Evolutionary conservation across 2,329 filamentous ascomycete genomes (phyloP).

Genomic region (Talaromyces sp.): DNA sequence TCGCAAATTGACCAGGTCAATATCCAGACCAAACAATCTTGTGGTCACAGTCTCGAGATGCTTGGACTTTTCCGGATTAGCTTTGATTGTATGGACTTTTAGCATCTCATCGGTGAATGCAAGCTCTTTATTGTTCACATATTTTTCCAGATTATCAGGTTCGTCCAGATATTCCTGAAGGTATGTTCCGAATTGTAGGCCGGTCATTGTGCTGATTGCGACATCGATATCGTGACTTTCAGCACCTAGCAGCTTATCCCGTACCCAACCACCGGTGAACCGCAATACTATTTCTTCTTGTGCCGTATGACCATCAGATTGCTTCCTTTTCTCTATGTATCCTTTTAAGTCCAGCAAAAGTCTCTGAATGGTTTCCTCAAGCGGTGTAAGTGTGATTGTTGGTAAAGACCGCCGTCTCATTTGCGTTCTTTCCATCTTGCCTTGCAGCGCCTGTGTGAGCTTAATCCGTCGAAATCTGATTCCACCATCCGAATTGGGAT

Average conservation of each 20-base stretch:
- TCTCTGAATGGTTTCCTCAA: slow-evolving; percentile 70
- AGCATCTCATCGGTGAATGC: slow-evolving; percentile 66
- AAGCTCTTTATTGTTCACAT: slow-evolving; percentile 44
- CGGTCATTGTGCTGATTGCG: slow-evolving; percentile 51
- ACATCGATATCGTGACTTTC: slow-evolving; percentile 52
- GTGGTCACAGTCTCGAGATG: slow-evolving; percentile 90
- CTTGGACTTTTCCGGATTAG: slow-evolving; percentile 95
- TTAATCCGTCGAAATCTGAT: slow-evolving; percentile 37
- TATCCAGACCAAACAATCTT: slow-evolving; percentile 78
- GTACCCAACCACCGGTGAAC: slow-evolving; percentile 53
- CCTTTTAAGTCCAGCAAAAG: slow-evolving; percentile 79
- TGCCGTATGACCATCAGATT: slow-evolving; percentile 12
- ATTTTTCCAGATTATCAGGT: slow-evolving; percentile 42
- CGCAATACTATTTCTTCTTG: slow-evolving; percentile 50
- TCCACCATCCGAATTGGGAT: slow-evolving; percentile 27
- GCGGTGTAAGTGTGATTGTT: slow-evolving; percentile 61
- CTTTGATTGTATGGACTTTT: slow-evolving; percentile 80
- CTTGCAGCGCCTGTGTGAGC: slow-evolving; percentile 18
- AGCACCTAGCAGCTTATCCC: slow-evolving; percentile 50
- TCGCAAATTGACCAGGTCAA: slow-evolving; percentile 91
- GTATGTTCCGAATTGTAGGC: slow-evolving; percentile 46
- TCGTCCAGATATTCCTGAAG: slow-evolving; percentile 46
- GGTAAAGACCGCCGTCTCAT: slow-evolving; percentile 24
- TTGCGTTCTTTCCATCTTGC: slow-evolving; percentile 15
- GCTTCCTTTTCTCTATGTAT: slow-evolving; percentile 52